These are phyloP conservation scores for Cladosporium sphaerospermum DNA, from an alignment of 2,329 filamentous ascomycete genomes.

Conservation along the genomic window DNA sequence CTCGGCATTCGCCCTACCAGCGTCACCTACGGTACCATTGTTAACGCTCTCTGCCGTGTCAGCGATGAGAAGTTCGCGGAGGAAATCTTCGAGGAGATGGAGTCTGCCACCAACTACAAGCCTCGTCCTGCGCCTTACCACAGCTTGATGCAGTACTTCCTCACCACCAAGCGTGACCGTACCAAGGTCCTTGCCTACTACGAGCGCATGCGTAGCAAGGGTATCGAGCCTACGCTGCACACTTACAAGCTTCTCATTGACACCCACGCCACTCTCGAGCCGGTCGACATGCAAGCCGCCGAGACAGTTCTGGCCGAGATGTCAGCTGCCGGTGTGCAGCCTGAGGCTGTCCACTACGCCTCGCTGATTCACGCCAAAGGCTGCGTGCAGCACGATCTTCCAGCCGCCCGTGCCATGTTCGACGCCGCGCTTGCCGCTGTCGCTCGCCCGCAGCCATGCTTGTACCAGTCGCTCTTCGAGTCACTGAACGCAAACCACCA, in stretches of 20 bases:
- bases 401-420: conserved; percentile 74
- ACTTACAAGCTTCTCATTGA: conserved; percentile 98
- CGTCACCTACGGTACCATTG: conserved; percentile 95
- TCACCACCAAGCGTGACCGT: conserved; percentile 95
- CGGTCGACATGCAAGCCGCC: conserved; percentile 79
- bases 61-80: conserved; percentile 97
- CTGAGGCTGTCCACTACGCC: conserved; percentile 92
- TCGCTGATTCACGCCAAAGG: conserved; percentile 93
- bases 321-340: conserved; percentile 62
- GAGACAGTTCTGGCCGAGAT: conserved; percentile 78
- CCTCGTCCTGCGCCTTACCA: conserved; percentile 95
- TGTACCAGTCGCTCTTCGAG: conserved; percentile 97
- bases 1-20: conserved; percentile 91
- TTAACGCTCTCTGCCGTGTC: conserved; percentile 94
- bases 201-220: conserved; percentile 81
- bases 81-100: conserved; percentile 98
- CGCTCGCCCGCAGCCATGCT: conserved; percentile 69
- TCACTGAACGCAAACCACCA: conserved; percentile 92
- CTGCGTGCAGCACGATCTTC: conserved; percentile 87
- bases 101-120: conserved; percentile 98
- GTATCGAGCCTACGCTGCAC: conserved; percentile 86
- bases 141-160: conserved; percentile 99
- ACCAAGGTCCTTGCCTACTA: conserved; percentile 91
- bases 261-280: conserved; percentile 88
- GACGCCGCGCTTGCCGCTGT: conserved; percentile 68